A percentile compares a stretch with the other conserved stretches of the same genome.
These are phyloP conservation scores for Arachis stenosperma DNA, from an alignment of 306 rosid species.

Conservation along the genomic window DNA sequence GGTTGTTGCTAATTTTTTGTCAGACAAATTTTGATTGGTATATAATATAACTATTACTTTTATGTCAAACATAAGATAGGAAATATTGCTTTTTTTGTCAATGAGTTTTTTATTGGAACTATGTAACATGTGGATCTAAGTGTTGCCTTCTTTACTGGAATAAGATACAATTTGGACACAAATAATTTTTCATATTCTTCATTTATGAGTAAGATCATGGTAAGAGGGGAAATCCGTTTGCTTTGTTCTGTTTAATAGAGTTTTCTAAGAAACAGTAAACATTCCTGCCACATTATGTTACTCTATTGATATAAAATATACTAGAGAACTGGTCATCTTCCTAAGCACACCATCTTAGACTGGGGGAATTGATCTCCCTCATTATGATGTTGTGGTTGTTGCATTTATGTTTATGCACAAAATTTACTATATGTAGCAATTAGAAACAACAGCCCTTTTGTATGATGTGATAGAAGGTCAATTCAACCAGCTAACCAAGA, in stretches of 20 bases:
- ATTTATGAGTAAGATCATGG: constrained; percentile 20
- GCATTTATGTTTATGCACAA: constrained; percentile 21
- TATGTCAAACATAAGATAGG: no score
- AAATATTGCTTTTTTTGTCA: no score
- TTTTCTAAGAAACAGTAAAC: constrained; percentile 3
- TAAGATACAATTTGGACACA: constrained; percentile 11
- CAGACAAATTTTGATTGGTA: not conserved
- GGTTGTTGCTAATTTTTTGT: constrained; percentile 23
- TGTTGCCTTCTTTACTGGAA: constrained; percentile 4
- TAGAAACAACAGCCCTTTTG: not conserved
- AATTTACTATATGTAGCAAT: constrained; percentile 1
- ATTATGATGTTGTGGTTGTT: constrained; percentile 10
- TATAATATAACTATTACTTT: no score
- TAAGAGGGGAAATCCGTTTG: not conserved
- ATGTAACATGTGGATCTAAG: constrained; percentile 16
- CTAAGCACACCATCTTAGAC: constrained; percentile 21
- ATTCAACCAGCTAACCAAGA: not conserved
- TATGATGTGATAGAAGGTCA: constrained; percentile 13
- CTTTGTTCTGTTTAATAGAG: constrained; percentile 6
- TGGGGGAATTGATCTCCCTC: constrained; percentile 14
- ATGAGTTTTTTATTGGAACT: not conserved
- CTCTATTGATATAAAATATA: not conserved
- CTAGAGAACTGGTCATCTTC: not conserved
- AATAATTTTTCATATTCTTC: constrained; percentile 11
- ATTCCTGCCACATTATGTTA: not conserved